Percentiles rank a stretch among this genome's conserved stretches.
Conservation (phyloP, 495 filamentous ascomycete genomes). For the Aspergillus wentii region DNA sequence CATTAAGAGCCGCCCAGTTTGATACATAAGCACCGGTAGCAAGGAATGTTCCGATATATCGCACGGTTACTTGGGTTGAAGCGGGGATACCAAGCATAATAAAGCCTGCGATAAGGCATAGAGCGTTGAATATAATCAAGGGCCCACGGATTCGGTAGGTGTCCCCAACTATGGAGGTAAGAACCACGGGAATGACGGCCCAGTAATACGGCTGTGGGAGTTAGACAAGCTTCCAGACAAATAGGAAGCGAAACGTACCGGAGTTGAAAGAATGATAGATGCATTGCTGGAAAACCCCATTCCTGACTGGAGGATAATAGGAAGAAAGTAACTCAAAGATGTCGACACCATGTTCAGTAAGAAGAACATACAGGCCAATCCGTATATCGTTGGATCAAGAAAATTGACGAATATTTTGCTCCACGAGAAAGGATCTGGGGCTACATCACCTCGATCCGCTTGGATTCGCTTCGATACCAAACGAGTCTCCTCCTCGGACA, state of each 20-base stretch:
- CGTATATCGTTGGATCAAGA: slow-evolving; percentile 66
- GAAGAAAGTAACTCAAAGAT: slow-evolving; percentile 63
- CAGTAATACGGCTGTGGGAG: slow-evolving; percentile 61
- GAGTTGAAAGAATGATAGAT: slow-evolving; percentile 67
- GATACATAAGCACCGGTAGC: slow-evolving; percentile 74
- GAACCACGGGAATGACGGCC: slow-evolving; percentile 62
- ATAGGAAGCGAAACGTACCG: slow-evolving; percentile 25
- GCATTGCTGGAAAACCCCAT: slow-evolving; percentile 66
- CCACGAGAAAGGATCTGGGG: slow-evolving; percentile 57
- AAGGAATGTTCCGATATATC: slow-evolving; percentile 70
- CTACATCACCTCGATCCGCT: slow-evolving; percentile 60
- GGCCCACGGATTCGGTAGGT: slow-evolving; percentile 59
- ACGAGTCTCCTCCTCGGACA: slow-evolving; percentile 52
- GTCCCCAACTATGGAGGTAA: slow-evolving; percentile 67
- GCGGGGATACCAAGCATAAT: slow-evolving; percentile 63
- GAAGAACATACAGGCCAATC: slow-evolving; percentile 69
- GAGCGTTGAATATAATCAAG: slow-evolving; percentile 67
- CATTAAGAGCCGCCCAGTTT: slow-evolving; percentile 75
- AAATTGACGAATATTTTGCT: slow-evolving; percentile 55
- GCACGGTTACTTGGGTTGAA: slow-evolving; percentile 57
- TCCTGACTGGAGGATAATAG: slow-evolving; percentile 65
- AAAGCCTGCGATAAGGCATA: slow-evolving; percentile 68
- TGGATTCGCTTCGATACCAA: slow-evolving; percentile 55
- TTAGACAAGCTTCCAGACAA: slow-evolving; percentile 3
- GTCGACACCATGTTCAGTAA: slow-evolving; percentile 68